Evolutionary conservation across 2,329 filamentous ascomycete species (phyloP).

Genomic region (Cytospora piceae): DNA sequence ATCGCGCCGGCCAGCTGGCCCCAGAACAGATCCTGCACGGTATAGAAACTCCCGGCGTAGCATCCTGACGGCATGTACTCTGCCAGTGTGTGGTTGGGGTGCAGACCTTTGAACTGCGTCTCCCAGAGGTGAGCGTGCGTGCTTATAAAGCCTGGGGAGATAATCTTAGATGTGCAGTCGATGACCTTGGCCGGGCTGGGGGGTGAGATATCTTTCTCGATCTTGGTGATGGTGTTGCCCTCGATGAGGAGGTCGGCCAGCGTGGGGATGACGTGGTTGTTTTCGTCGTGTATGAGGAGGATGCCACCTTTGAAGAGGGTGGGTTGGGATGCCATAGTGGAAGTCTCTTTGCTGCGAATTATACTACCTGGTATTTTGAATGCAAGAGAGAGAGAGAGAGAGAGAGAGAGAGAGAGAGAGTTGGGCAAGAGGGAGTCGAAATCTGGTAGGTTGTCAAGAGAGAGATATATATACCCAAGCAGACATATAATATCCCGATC

Average conservation of each 20-base stretch:
- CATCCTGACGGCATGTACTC: too few relatives aligned
- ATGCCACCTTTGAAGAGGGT: constrained; percentile 24
- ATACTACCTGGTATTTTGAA: background rate
- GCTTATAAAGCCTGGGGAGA: too few relatives aligned
- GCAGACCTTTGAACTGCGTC: too few relatives aligned
- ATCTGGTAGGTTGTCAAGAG: background rate
- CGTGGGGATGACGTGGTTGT: constrained; percentile 19
- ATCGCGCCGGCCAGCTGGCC: too few relatives aligned
- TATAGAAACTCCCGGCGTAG: too few relatives aligned
- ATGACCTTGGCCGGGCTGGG: too few relatives aligned
- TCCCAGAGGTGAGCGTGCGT: too few relatives aligned
- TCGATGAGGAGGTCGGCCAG: constrained; percentile 26
- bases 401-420: background rate
- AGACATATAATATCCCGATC: too few relatives aligned
- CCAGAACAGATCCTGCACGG: too few relatives aligned
- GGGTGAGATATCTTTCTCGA: constrained; percentile 14
- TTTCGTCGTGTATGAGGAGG: constrained; percentile 25
- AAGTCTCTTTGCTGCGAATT: background rate
- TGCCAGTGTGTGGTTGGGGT: too few relatives aligned
- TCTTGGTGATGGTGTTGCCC: constrained; percentile 15
- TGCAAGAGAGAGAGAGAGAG: background rate
- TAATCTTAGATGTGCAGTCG: too few relatives aligned
- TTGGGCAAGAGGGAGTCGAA: background rate
- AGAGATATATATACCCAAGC: background rate
- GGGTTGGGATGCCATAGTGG: constrained; percentile 15